Conservation (phyloP, 2,329 filamentous ascomycete species). For the Teratosphaeria gauchensis region DNA sequence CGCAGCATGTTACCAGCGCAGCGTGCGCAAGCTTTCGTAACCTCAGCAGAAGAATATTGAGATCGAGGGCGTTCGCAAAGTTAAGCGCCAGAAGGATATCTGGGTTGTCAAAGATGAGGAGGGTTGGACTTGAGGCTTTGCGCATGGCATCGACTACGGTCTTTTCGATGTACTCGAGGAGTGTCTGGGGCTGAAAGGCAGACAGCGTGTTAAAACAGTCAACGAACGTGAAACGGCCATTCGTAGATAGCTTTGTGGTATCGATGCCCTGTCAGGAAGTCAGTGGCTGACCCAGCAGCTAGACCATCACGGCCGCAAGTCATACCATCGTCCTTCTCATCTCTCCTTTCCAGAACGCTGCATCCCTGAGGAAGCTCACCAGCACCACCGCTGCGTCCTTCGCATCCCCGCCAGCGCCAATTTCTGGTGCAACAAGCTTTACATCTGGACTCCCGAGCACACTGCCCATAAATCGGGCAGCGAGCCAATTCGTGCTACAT, state of each 20-base stretch:
- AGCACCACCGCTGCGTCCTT: slow-evolving; percentile 49
- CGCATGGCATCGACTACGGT: slow-evolving; percentile 5
- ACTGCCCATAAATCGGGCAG: slow-evolving; percentile 42
- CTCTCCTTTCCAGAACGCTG: slow-evolving; percentile 67
- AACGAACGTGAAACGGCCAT: slow-evolving; percentile 59
- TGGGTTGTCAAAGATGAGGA: slow-evolving; percentile 38
- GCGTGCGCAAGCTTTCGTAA: slow-evolving; percentile 43
- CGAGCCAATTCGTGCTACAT: slow-evolving; percentile 46
- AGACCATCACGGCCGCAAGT: neutral
- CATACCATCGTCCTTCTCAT: slow-evolving; percentile 23
- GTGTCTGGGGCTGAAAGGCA: neutral
- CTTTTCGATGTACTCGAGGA: slow-evolving; percentile 6
- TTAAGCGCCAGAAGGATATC: slow-evolving; percentile 32
- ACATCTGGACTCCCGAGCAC: slow-evolving; percentile 25
- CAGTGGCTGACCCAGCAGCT: neutral
- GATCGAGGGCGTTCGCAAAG: slow-evolving; percentile 18
- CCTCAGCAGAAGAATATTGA: slow-evolving; percentile 20
- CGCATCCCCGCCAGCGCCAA: slow-evolving; percentile 18
- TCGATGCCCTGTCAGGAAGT: slow-evolving; percentile 53
- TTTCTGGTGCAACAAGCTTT: slow-evolving; percentile 8
- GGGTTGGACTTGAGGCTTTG: slow-evolving; percentile 5
- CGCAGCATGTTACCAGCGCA: slow-evolving; percentile 58
- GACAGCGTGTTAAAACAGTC: slow-evolving; percentile 50
- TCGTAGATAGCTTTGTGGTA: slow-evolving; percentile 49
- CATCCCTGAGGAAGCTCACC: slow-evolving; percentile 73